Evolutionary conservation across 148 eudicot genomes (phyloP).

Genomic region (Beta vulgaris): DNA sequence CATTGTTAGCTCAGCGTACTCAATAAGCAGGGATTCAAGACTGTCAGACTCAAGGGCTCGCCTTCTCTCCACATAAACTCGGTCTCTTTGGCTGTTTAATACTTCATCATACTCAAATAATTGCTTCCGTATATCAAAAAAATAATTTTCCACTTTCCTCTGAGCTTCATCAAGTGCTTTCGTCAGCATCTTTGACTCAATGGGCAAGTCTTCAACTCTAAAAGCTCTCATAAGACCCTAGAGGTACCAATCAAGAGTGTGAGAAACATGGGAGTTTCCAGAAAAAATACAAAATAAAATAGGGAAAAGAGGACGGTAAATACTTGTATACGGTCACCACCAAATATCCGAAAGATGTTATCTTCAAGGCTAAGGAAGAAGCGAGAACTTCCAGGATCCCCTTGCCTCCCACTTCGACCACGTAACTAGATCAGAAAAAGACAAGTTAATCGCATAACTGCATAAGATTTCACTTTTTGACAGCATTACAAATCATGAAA

Average conservation of each 20-base stretch:
- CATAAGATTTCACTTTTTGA: not conserved
- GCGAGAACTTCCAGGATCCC: conserved; percentile 99
- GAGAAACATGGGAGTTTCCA: conserved; percentile 7
- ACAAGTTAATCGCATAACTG: not conserved
- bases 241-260: conserved; percentile 23
- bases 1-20: conserved; percentile 97
- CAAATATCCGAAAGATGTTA: conserved; percentile 95
- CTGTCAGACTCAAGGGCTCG: conserved; percentile 87
- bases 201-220: conserved; percentile 96
- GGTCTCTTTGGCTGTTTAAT: conserved; percentile 97
- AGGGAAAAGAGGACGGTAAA: not conserved
- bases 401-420: conserved; percentile 99
- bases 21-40: conserved; percentile 84
- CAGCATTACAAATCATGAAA: conserved; percentile 12
- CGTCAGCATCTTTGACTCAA: conserved; percentile 96
- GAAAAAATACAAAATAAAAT: not conserved
- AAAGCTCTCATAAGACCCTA: conserved; percentile 99
- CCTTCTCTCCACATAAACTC: conserved; percentile 94
- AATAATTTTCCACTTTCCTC: conserved; percentile 97
- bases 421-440: conserved; percentile 57
- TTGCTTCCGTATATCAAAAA: conserved; percentile 93
- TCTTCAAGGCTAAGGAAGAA: conserved; percentile 99
- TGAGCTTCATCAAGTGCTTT: conserved; percentile 99
- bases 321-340: conserved; percentile 98
- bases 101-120: conserved; percentile 97